Base-by-base conservation (phyloP, 139 green algal genomes). In the Coccomyxa sp. region DNA sequence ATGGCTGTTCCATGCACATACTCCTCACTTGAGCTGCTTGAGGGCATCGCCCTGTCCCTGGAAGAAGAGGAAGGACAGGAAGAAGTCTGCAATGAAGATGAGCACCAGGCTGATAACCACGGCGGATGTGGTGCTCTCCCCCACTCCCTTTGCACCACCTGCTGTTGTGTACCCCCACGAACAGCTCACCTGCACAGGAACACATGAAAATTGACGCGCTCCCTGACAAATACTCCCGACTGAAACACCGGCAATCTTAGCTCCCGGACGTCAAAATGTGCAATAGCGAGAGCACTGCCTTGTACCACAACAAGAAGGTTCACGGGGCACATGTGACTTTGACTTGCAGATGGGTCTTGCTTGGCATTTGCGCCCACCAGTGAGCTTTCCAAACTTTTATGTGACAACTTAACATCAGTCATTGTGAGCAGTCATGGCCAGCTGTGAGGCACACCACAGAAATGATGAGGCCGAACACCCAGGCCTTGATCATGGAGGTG, bases 41-140 rank as follows among this genome's bases (percentile, higher is more conserved):
- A 95, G 85, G 11, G 91, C 90, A 82, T 94, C 92, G 57, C 92
- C 92, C 81, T 91, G 85, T 0, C 92, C 95, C 81, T 99, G 94
- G 90, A 98, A 99, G 90, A 99, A 99, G 3, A 95, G 67, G 86
- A 97, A 97, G 13, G 92, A 97, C 66, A 99, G 90, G 27, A 96
- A 85, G 84, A 99, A 99, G 85, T 99, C 97, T n/a, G 92, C 90
- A 11, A 99, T 90, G 81, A 99, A 99, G 88, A 99, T 99, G 77
- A 92, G 87, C 0, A 99, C 96, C 51, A 99, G 90, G 0, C 91
- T 97, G 85, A 99, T 99, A 30, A 99, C 97, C 0, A 99, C 97
- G 0, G 95, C 95, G 23, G 90, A 95, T 21, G 97, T 99, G 68
- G 97, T 99, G 68, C 90, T 95, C 88, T 99, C 95, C 28, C 97